Evolutionary conservation across 352 stramenopile species (phyloP).

Genomic region (Phytophthora hibernalis): DNA sequence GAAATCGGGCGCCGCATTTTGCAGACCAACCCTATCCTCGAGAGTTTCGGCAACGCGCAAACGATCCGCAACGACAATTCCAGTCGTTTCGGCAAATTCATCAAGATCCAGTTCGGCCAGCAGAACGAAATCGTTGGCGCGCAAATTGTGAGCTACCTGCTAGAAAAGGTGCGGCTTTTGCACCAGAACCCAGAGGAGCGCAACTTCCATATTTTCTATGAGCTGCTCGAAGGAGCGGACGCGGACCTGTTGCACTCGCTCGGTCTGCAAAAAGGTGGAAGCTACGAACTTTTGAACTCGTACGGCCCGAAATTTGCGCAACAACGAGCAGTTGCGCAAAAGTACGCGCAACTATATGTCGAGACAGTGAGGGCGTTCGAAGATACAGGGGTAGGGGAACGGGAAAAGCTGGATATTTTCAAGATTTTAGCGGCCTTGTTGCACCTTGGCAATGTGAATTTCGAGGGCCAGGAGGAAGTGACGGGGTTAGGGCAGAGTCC

Average conservation of each 20-base stretch:
- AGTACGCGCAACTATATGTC: slow-evolving; percentile 66
- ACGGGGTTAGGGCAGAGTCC: slow-evolving; percentile 51
- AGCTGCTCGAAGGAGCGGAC: slow-evolving; percentile 89
- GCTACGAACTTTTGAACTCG: slow-evolving; percentile 91
- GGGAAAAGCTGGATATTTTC: slow-evolving; percentile 66
- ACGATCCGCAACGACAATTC: slow-evolving; percentile 98
- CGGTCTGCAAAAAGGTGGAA: slow-evolving; percentile 59
- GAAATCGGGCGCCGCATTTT: slow-evolving; percentile 91
- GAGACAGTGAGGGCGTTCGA: slow-evolving; percentile 81
- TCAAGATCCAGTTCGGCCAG: slow-evolving; percentile 93
- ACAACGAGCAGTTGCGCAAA: slow-evolving; percentile 41
- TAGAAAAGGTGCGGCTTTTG: slow-evolving; percentile 96
- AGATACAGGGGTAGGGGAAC: slow-evolving; percentile 66
- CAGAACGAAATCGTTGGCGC: slow-evolving; percentile 90
- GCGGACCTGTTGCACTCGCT: slow-evolving; percentile 71
- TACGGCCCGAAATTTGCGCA: slow-evolving; percentile 64
- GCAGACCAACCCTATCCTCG: slow-evolving; percentile 97
- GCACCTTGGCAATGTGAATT: slow-evolving; percentile 96
- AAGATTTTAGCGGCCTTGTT: slow-evolving; percentile 91
- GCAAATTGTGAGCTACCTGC: slow-evolving; percentile 96
- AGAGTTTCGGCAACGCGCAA: slow-evolving; percentile 97
- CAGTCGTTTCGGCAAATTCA: slow-evolving; percentile 96
- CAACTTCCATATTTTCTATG: slow-evolving; percentile 97
- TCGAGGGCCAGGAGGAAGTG: slow-evolving; percentile 59
- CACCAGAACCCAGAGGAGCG: slow-evolving; percentile 93